Percentiles rank a stretch among this genome's conserved stretches.
Conservation (phyloP, 176 grass and related monocot genomes). For the Musa beccarii region DNA sequence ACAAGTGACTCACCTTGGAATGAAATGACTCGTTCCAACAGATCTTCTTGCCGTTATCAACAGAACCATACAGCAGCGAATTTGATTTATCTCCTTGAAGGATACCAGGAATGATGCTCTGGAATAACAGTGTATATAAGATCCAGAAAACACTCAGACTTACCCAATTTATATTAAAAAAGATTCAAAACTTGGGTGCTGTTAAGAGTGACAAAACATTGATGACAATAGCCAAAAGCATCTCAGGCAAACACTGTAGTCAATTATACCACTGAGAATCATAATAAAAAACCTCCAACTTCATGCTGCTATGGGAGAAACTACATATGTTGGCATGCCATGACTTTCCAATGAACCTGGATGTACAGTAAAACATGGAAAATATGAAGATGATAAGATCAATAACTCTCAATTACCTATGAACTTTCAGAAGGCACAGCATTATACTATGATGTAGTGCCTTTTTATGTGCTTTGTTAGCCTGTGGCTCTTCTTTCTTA, state of each 20-base stretch:
- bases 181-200: too few species aligned
- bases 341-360: not conserved
- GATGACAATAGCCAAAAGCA: too few species aligned
- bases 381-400: not conserved
- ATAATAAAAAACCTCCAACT: too few species aligned
- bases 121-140: constrained; percentile 12
- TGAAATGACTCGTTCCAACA: constrained; percentile 95
- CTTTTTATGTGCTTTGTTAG: not conserved
- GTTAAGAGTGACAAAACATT: too few species aligned
- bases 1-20: constrained; percentile 50
- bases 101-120: constrained; percentile 99
- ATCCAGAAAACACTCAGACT: not conserved
- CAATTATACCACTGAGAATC: not conserved
- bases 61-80: constrained; percentile 93
- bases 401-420: not conserved
- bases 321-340: too few species aligned
- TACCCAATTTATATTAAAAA: too few species aligned
- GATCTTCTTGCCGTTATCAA: constrained; percentile 99
- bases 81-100: constrained; percentile 99
- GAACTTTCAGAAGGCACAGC: not conserved
- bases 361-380: constrained; percentile 1
- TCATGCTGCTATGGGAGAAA: too few species aligned
- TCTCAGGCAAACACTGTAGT: not conserved
- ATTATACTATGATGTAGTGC: not conserved
- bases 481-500: not conserved